Evolutionary conservation across 352 stramenopile genomes (phyloP).

Genomic region (Pythium brachiatum): DNA sequence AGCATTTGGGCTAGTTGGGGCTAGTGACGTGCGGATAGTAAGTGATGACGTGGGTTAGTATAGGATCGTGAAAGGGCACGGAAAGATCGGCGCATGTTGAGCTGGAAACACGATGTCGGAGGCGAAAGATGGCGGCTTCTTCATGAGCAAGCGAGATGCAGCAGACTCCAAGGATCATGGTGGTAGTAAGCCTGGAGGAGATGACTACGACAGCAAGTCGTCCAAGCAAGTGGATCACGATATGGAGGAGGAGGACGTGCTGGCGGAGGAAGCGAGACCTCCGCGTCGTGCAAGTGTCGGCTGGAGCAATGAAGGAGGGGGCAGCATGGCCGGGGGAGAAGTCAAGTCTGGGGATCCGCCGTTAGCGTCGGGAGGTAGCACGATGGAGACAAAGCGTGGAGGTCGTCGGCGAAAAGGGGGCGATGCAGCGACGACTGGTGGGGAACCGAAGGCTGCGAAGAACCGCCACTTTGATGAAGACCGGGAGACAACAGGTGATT

Average conservation of each 20-base stretch:
- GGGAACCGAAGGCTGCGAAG: slow-evolving; percentile 42
- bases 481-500: slow-evolving; percentile 49
- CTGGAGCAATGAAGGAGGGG: slow-evolving; percentile 38
- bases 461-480: slow-evolving; percentile 80
- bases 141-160: slow-evolving; percentile 21
- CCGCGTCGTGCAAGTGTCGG: slow-evolving; percentile 61
- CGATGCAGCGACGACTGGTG: slow-evolving; percentile 25
- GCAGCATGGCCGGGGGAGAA: slow-evolving; percentile 18
- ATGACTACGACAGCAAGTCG: slow-evolving; percentile 20
- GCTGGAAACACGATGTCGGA: slow-evolving; percentile 15
- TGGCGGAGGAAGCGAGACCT: slow-evolving; percentile 44
- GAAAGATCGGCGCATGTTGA: background rate
- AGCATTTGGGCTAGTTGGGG: background rate
- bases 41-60: slow-evolving; percentile 1
- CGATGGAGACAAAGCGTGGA: slow-evolving; percentile 48
- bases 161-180: slow-evolving; percentile 13
- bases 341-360: slow-evolving; percentile 29
- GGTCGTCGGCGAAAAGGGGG: slow-evolving; percentile 57
- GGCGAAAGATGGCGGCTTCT: slow-evolving; percentile 26
- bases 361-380: slow-evolving; percentile 5
- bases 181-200: background rate
- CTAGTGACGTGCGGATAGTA: slow-evolving; percentile 12
- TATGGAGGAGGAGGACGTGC: slow-evolving; percentile 48
- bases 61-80: slow-evolving; percentile 18
- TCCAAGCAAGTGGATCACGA: slow-evolving; percentile 24